Evolutionary conservation across 1,284 basidiomycete species (phyloP).

Genomic region (Trichosporon sp.): DNA sequence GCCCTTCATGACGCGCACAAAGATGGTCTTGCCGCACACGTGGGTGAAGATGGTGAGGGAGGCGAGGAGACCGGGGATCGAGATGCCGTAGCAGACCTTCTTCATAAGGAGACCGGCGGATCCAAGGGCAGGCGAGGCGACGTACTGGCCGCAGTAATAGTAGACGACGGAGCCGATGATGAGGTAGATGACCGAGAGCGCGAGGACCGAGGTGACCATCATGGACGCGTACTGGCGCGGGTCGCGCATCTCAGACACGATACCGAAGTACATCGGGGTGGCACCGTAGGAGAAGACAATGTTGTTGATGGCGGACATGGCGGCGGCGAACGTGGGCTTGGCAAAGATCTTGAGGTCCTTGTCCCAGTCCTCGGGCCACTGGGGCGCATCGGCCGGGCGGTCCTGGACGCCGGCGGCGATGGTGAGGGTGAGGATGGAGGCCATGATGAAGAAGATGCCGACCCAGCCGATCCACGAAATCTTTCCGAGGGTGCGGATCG

Average conservation of each 20-base stretch:
- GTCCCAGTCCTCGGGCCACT: constrained; percentile 35
- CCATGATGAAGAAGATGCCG: constrained; percentile 33
- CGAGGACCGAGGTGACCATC: constrained; percentile 30
- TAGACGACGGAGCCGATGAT: constrained; percentile 23
- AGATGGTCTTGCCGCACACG: constrained; percentile 59
- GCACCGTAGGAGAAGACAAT: constrained; percentile 39
- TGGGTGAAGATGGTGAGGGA: constrained; percentile 37
- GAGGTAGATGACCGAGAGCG: constrained; percentile 37
- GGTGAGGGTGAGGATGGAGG: constrained; percentile 44
- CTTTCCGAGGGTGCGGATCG: constrained; percentile 42
- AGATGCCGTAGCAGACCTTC: constrained; percentile 42
- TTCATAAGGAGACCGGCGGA: constrained; percentile 46
- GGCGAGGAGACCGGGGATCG: constrained; percentile 41
- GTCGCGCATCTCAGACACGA: constrained; percentile 45
- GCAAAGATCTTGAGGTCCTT: constrained; percentile 32
- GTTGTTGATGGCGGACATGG: constrained; percentile 36
- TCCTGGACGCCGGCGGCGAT: constrained; percentile 46
- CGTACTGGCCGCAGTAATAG: constrained; percentile 19
- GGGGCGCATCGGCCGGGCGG: constrained; percentile 25
- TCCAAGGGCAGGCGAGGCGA: constrained; percentile 42
- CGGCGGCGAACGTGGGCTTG: constrained; percentile 31
- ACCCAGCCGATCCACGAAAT: constrained; percentile 48
- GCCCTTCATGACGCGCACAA: constrained; percentile 59
- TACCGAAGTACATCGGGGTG: constrained; percentile 37
- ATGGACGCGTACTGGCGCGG: constrained; percentile 31